A percentile compares a stretch with the other conserved stretches of the same genome.
These are phyloP conservation scores for Choiromyces venosus DNA, from an alignment of 495 filamentous ascomycete species.

Conservation along the genomic window DNA sequence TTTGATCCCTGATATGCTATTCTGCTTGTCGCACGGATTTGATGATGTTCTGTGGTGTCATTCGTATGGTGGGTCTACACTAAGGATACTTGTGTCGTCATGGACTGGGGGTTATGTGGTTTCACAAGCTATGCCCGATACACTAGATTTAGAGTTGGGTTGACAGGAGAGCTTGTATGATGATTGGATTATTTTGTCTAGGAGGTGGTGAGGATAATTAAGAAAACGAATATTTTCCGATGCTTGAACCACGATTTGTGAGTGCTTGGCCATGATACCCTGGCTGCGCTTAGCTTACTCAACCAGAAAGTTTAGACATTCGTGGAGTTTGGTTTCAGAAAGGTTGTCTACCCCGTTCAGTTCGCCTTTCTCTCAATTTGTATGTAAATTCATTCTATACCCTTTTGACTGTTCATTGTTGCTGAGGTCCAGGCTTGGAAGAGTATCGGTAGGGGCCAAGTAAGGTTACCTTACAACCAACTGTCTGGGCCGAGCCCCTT, in stretches of 20 bases:
- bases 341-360: too few relatives aligned
- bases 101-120: not conserved
- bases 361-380: too few relatives aligned
- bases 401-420: not conserved
- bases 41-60: not conserved
- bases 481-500: not conserved
- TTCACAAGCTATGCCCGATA: not conserved
- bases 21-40: not conserved
- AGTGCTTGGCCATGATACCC: too few relatives aligned
- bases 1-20: not conserved
- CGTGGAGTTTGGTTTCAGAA: too few relatives aligned
- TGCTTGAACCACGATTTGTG: not conserved
- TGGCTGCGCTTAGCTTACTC: not conserved
- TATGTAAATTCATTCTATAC: not conserved
- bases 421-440: not conserved
- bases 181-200: too few relatives aligned
- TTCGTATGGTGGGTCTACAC: not conserved
- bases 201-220: too few relatives aligned
- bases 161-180: too few relatives aligned
- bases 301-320: too few relatives aligned
- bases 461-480: not conserved
- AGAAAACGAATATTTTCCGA: not conserved
- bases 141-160: not conserved
- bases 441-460: not conserved
- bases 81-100: not conserved